A percentile compares a stretch with the other conserved stretches of the same genome.
phyloP scores from a whole-genome alignment of 495 filamentous ascomycete genomes.

The Cladorrhinum samala region DNA sequence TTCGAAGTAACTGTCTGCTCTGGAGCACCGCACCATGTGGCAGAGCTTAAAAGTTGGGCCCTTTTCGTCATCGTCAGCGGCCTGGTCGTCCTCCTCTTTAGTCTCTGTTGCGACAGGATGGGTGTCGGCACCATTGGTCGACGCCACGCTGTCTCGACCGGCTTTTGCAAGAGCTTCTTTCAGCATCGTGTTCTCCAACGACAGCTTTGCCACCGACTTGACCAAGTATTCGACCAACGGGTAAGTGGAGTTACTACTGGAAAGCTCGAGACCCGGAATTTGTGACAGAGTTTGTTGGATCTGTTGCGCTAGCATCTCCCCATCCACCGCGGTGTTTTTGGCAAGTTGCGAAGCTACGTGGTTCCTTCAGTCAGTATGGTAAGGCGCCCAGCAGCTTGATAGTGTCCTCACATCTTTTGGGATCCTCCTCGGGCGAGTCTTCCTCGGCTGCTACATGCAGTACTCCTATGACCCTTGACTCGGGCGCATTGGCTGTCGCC shows the following conservation, averaged over 20 bases:
- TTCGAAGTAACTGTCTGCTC: not conserved
- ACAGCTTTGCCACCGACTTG: not conserved
- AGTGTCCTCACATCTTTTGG: too few relatives aligned
- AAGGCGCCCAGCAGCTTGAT: too few relatives aligned
- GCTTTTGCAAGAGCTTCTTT: not conserved
- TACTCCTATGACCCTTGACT: too few relatives aligned
- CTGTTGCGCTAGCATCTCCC: not conserved
- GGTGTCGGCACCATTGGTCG: not conserved
- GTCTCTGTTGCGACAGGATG: not conserved
- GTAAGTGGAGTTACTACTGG: not conserved
- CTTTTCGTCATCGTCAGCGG: not conserved
- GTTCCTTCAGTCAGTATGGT: not conserved
- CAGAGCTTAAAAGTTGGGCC: not conserved
- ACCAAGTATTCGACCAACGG: not conserved
- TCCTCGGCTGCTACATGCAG: too few relatives aligned
- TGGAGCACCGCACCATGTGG: not conserved
- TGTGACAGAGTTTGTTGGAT: not conserved
- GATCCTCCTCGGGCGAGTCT: too few relatives aligned
- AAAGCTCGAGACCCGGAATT: not conserved
- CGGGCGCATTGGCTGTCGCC: too few relatives aligned
- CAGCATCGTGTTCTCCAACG: not conserved
- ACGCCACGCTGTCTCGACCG: not conserved
- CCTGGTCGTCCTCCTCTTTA: not conserved
- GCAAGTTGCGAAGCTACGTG: not conserved
- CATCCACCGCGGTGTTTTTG: not conserved